Percentiles rank a stretch among this genome's conserved stretches.
Evolutionary conservation across 106 monocot species (phyloP).

Genomic region (Apostasia shenzhenica): DNA sequence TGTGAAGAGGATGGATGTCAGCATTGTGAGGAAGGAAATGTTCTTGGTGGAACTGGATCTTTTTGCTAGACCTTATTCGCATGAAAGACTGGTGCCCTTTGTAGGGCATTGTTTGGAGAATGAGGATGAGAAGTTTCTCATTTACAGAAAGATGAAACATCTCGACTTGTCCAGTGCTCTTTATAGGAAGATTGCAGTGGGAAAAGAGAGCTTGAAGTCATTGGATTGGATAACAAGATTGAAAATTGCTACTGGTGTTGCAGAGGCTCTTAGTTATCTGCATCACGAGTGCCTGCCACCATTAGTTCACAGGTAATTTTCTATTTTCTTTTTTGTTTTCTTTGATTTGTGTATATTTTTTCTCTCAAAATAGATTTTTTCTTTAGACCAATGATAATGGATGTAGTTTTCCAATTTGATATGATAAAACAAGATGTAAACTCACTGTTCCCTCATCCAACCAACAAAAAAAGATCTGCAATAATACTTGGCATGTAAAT

Average conservation of each 20-base stretch:
- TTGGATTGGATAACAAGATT: constrained; percentile 90
- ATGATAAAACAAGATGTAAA: too few species aligned
- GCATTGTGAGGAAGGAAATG: constrained; percentile 15
- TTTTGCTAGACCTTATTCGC: constrained; percentile 37
- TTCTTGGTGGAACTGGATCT: constrained; percentile 64
- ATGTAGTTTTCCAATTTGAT: too few species aligned
- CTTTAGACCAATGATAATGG: too few species aligned
- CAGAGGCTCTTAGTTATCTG: constrained; percentile 72
- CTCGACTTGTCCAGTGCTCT: constrained; percentile 55
- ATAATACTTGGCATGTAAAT: too few species aligned
- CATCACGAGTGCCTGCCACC: constrained; percentile 73
- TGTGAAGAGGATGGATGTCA: constrained; percentile 60
- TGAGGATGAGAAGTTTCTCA: constrained; percentile 72
- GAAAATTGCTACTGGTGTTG: constrained; percentile 81
- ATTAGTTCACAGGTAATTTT: constrained; percentile 72
- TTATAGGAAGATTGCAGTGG: constrained; percentile 40
- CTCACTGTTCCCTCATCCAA: too few species aligned
- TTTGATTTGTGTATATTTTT: too few species aligned
- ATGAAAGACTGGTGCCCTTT: constrained; percentile 59
- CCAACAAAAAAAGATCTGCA: too few species aligned
- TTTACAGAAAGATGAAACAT: constrained; percentile 69
- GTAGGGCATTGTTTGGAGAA: constrained; percentile 70
- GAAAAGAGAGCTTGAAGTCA: constrained; percentile 65
- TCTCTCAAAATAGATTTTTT: too few species aligned
- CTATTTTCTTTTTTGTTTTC: neutral